Conservation (phyloP, 129 eudicot species). For the Pseudognaphalium luteoalbum region DNA sequence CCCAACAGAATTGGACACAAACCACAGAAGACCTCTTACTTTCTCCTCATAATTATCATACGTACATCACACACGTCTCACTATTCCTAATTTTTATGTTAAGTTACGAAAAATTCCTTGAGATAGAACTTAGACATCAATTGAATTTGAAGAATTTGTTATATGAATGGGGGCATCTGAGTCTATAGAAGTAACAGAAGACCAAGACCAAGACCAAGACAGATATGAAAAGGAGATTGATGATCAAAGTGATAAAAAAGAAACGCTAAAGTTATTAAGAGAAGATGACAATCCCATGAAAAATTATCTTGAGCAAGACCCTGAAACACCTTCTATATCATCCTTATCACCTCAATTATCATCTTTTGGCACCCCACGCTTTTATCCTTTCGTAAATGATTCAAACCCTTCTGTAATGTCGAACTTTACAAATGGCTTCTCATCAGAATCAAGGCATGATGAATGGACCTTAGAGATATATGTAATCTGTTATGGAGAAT, state of each 20-base stretch:
- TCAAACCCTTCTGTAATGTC: constrained; percentile 43
- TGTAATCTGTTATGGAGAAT: constrained; percentile 71
- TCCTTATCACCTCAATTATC: constrained; percentile 28
- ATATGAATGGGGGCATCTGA: constrained; percentile 60
- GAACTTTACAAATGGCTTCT: constrained; percentile 38
- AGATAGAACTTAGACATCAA: neutral
- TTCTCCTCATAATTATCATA: constrained; percentile 10
- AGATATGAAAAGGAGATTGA: constrained; percentile 38
- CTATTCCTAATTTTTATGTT: neutral
- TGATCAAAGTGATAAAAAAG: constrained; percentile 24
- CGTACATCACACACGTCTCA: neutral
- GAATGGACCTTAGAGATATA: constrained; percentile 53
- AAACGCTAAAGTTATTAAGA: constrained; percentile 24
- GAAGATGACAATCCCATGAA: constrained; percentile 27
- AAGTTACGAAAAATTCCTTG: neutral
- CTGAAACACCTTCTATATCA: constrained; percentile 76
- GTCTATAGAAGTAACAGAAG: constrained; percentile 45
- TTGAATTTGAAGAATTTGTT: neutral
- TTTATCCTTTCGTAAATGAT: constrained; percentile 65
- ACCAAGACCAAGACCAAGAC: constrained; percentile 39
- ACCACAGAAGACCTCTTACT: neutral
- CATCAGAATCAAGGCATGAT: constrained; percentile 33
- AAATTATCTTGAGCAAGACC: constrained; percentile 63
- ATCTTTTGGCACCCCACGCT: constrained; percentile 50
- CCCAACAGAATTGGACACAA: constrained; percentile 20